Conservation (phyloP, 2,329 filamentous ascomycete species). For the Scortechinia acanthostroma region DNA sequence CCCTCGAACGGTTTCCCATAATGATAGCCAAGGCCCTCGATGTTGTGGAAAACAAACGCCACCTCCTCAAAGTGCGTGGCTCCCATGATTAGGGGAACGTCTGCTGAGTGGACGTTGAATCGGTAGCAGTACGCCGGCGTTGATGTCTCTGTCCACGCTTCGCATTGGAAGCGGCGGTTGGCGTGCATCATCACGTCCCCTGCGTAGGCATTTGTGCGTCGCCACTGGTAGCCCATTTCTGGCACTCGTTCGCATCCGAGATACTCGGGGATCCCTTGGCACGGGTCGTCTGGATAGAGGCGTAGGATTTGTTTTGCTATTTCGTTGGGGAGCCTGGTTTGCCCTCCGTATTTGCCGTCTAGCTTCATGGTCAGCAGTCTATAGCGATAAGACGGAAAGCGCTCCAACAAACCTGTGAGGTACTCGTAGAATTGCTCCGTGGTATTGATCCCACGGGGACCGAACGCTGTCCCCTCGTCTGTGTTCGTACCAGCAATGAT, state of each 20-base stretch:
- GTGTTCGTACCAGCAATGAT: constrained; percentile 57
- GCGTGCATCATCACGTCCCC: constrained; percentile 50
- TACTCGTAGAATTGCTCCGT: constrained; percentile 37
- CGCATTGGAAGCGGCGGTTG: constrained; percentile 39
- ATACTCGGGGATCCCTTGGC: constrained; percentile 34
- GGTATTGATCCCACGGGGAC: constrained; percentile 41
- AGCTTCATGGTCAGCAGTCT: constrained; percentile 11
- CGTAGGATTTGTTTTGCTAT: constrained; percentile 24
- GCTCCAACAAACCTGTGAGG: constrained; percentile 22
- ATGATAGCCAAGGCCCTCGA: constrained; percentile 33
- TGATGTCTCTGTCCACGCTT: constrained; percentile 33
- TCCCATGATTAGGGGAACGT: constrained; percentile 12
- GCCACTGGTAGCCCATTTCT: constrained; percentile 35
- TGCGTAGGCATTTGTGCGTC: constrained; percentile 41
- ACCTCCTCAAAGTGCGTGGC: constrained; percentile 37
- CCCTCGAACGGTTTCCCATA: constrained; percentile 28
- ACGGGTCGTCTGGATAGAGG: constrained; percentile 41
- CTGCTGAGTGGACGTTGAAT: constrained; percentile 29
- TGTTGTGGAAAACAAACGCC: constrained; percentile 44
- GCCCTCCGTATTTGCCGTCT: constrained; percentile 7
- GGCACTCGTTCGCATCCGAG: constrained; percentile 21
- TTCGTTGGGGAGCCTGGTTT: constrained; percentile 9
- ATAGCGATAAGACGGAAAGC: constrained; percentile 8
- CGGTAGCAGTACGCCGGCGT: constrained; percentile 25
- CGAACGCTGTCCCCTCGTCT: constrained; percentile 57